Percentiles rank a stretch among this genome's conserved stretches.
These are phyloP conservation scores for Trametes maxima DNA, from an alignment of 768 basidiomycete genomes.

Conservation along the genomic window DNA sequence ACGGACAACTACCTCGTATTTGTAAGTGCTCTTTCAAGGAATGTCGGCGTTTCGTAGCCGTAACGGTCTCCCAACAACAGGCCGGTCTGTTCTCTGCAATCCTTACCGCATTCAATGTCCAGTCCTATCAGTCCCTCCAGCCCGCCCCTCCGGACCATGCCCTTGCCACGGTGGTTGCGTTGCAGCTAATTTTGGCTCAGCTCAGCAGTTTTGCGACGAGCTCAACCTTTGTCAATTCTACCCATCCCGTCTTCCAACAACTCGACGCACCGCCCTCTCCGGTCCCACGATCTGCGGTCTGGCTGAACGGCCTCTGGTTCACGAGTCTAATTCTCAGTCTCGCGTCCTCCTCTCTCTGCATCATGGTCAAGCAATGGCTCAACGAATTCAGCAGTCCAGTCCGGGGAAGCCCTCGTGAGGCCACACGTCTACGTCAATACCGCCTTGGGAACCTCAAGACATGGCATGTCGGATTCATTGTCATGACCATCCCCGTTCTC, in stretches of 20 bases:
- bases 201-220: slow-evolving; percentile 13
- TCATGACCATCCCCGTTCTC: slow-evolving; percentile 21
- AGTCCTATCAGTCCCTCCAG: slow-evolving; percentile 25
- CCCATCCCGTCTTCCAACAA: background rate
- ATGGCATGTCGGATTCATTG: slow-evolving; percentile 21
- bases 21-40: background rate
- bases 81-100: slow-evolving; percentile 32
- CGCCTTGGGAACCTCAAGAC: slow-evolving; percentile 19
- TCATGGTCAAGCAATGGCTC: slow-evolving; percentile 36
- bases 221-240: slow-evolving; percentile 15
- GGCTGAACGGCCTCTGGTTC: slow-evolving; percentile 30
- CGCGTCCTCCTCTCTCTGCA: slow-evolving; percentile 28
- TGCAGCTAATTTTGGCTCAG: slow-evolving; percentile 9
- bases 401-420: background rate
- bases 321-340: slow-evolving; percentile 30
- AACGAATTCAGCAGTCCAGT: slow-evolving; percentile 5
- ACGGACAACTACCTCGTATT: slow-evolving; percentile 10
- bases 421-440: slow-evolving; percentile 21
- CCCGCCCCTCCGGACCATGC: slow-evolving; percentile 1
- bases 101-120: slow-evolving; percentile 29
- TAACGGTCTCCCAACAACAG: slow-evolving; percentile 4
- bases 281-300: background rate
- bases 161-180: background rate
- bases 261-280: too few relatives aligned
- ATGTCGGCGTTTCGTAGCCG: background rate